Evolutionary conservation across 805 yeast species (phyloP), one percentile per base, ranked within the genome.

Genomic region (Yarrowia sp.): DNA sequence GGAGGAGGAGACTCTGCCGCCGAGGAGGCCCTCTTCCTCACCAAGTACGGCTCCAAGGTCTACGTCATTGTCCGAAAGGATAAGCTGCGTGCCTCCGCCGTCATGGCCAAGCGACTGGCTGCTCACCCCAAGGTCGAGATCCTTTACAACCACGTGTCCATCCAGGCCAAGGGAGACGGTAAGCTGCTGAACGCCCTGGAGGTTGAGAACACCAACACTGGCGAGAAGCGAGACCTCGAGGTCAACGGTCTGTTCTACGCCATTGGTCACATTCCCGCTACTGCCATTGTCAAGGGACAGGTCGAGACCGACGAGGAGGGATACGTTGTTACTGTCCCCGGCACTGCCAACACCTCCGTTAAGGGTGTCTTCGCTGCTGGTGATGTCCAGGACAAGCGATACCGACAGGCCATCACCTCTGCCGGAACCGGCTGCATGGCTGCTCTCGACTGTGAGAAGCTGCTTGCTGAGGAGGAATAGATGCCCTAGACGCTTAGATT

Each of bases 351-450:
- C 71, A 95, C 99, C 54, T 86, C 96, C 14, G 84, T 93, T 66
- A 84, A 83, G 73, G 98, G 98, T 76, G 90, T 95, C 67, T 95
- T 89, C 71, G 99, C 99, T 67, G 99, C 99, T 67, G 99, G 99
- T 79, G 99, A 95, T 75, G 99, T 95, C 66, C 99, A 95, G 80
- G 99, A 95, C 79, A 88, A 90, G 78, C 85, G 84, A 76, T 95
- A 93, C 80, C 90, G 99, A 86, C 99, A 95, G 82, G 99, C 99
- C 66, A 91, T 95, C 75, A 95, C 99, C 44, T 92, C 98, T 76
- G 99, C 99, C n/a, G 99, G 99, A 74, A 84, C 97, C 68, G 99
- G 99, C 68, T 95, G 99, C 83, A 93, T 92, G 98, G 99, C 99
- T 72, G 99, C 96, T 67, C 83, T 95, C 67, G 98, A 95, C 73